These are phyloP conservation scores for Penicillium corylophilum DNA, from an alignment of 2,329 filamentous ascomycete genomes.

Conservation along the genomic window DNA sequence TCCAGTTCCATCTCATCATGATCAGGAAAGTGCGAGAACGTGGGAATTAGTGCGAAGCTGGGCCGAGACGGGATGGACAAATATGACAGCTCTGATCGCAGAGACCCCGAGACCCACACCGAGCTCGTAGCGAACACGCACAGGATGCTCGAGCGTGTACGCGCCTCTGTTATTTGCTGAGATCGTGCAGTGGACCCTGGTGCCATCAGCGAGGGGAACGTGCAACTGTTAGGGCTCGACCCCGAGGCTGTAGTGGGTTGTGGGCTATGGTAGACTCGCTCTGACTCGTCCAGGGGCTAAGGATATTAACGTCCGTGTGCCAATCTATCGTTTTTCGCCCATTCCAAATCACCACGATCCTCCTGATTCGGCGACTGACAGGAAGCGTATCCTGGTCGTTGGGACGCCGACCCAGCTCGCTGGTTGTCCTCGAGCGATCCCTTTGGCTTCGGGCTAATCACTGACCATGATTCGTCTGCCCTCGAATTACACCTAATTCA, in stretches of 20 bases:
- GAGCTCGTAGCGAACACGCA: slow-evolving; percentile 1
- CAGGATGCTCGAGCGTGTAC: not conserved
- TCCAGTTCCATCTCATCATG: not conserved
- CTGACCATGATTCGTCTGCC: not conserved
- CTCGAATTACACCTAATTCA: not conserved
- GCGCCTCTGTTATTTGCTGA: not conserved
- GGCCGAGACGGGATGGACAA: slow-evolving; percentile 14
- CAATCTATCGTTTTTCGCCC: slow-evolving; percentile 1
- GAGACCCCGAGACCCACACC: slow-evolving; percentile 12
- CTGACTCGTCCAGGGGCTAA: slow-evolving; percentile 15
- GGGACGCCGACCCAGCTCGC: slow-evolving; percentile 21
- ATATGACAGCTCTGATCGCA: slow-evolving; percentile 35
- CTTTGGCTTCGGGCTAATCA: slow-evolving; percentile 1
- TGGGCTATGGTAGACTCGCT: slow-evolving; percentile 3
- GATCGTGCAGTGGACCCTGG: not conserved
- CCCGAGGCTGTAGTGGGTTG: not conserved
- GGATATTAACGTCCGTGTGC: slow-evolving; percentile 22
- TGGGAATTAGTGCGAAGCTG: slow-evolving; percentile 18
- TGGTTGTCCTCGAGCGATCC: slow-evolving; percentile 22
- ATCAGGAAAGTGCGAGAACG: slow-evolving; percentile 9
- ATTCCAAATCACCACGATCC: slow-evolving; percentile 20
- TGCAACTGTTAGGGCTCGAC: slow-evolving; percentile 17
- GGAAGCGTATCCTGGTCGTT: slow-evolving; percentile 24
- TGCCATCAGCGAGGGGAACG: slow-evolving; percentile 12
- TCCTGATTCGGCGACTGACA: slow-evolving; percentile 25